These are phyloP conservation scores for Favolaschia claudopus DNA, from an alignment of 768 basidiomycete species.

Conservation along the genomic window DNA sequence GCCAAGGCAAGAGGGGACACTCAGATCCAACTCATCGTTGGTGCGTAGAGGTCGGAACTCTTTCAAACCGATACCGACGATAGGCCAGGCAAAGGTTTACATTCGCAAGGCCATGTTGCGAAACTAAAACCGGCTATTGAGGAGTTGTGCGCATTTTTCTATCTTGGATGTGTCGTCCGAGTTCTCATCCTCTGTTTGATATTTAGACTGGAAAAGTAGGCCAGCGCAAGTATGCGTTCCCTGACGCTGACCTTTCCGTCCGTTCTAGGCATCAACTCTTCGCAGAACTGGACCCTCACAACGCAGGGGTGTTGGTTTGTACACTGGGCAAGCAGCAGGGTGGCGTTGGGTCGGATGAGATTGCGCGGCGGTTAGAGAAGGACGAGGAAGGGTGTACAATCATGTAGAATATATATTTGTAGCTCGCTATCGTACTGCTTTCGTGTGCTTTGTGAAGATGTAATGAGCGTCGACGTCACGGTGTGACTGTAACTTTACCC, in stretches of 20 bases:
- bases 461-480: no score
- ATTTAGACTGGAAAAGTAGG: constrained; percentile 71
- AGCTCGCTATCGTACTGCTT: no score
- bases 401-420: constrained; percentile 65
- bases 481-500: no score
- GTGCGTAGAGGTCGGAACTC: constrained; percentile 48
- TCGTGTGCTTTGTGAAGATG: no score
- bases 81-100: constrained; percentile 80
- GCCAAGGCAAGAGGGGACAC: constrained; percentile 69
- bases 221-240: background rate
- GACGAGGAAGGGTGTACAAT: constrained; percentile 68
- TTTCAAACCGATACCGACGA: background rate
- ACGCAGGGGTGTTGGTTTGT: constrained; percentile 85
- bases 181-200: background rate
- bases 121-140: constrained; percentile 95
- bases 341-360: constrained; percentile 64
- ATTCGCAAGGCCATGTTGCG: constrained; percentile 76
- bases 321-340: constrained; percentile 50
- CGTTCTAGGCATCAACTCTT: constrained; percentile 69
- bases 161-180: background rate
- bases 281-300: constrained; percentile 79
- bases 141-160: constrained; percentile 50
- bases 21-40: constrained; percentile 85
- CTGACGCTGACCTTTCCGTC: background rate
- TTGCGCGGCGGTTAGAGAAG: constrained; percentile 59